These are phyloP conservation scores for Exophiala xenobiotica DNA, from an alignment of 2,329 filamentous ascomycete species.

Conservation along the genomic window DNA sequence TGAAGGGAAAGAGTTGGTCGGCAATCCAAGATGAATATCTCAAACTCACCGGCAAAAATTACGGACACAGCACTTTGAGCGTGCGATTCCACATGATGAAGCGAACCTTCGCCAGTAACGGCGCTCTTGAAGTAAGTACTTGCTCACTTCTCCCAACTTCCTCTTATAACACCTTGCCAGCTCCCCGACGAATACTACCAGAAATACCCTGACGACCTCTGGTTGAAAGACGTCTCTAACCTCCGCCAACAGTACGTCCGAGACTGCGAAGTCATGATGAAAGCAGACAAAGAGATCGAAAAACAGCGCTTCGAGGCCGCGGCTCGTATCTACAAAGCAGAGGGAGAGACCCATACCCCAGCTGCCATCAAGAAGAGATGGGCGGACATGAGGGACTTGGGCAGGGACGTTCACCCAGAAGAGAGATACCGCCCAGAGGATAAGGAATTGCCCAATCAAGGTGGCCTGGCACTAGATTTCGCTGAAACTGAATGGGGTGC, in stretches of 20 bases:
- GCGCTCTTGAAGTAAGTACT: conserved; percentile 10
- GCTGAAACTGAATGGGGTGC: neutral
- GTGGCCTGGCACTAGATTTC: neutral
- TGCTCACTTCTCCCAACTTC: neutral
- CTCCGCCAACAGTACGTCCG: neutral
- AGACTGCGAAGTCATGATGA: neutral
- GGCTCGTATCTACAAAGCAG: neutral
- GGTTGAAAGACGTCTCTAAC: neutral
- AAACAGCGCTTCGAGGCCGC: neutral
- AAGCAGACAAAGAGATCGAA: neutral
- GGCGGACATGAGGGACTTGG: neutral
- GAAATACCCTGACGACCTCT: too few species aligned
- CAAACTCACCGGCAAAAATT: neutral
- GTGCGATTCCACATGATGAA: conserved; percentile 11
- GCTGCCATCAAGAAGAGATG: neutral
- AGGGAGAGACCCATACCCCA: neutral
- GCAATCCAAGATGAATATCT: conserved; percentile 10
- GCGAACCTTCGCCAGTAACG: conserved; percentile 13
- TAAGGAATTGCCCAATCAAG: neutral
- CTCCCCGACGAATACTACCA: conserved; percentile 1
- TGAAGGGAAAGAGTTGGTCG: conserved; percentile 7
- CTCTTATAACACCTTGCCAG: conserved; percentile 3
- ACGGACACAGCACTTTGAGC: neutral
- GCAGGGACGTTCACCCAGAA: neutral
- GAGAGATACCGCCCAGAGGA: neutral